Base-by-base conservation (phyloP, 805 yeast species). In the Komagataella mondaviorum region DNA sequence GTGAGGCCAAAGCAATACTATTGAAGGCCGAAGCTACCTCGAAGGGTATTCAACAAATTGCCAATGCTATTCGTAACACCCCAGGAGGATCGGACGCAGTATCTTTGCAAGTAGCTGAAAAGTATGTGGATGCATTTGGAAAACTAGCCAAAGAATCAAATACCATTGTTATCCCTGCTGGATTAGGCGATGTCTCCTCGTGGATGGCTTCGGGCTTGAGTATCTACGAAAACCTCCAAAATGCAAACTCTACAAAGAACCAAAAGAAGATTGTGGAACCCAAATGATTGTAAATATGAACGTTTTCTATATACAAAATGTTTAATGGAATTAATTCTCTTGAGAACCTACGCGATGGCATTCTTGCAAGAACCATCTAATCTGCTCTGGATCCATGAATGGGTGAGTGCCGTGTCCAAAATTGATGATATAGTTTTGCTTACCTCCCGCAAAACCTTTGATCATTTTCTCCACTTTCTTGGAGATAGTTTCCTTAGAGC, bases 321-420 rank as follows among this genome's bases (percentile, higher is more conserved):
- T 30, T 30, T 30, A 30, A 30, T 10, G 5, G 39, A 30, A 30
- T 8, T 30, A 30, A 30, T 30, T 30, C 39, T 30, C 4, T 30
- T 30, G 39, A 30, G 77, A 69, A 7, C 96, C 96, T 51, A 85
- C 65, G 60, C 90, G 77, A 65, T 88, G 96, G 59, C 93, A 85
- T 66, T 88, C 96, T 66, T 88, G 71, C 62, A 93, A 72, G 70
- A 93, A 93, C 68, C 80, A 87, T 54, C 79, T 81, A 55, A 93
- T 78, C 65, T 85, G 85, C 56, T 86, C 96, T 8, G 98, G 96
- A 56, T 88, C 85, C 96, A 93, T 89, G 69, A 87, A 88, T 20
- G 99, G 99, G 65, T 89, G 97, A 20, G 99, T 93, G 16, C 99
- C 99, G 60, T 93, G 99, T 48, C 99, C 99, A 62, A 93, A 86